Evolutionary conservation across 495 filamentous ascomycete genomes (phyloP).

Genomic region (Xylaria scruposa): DNA sequence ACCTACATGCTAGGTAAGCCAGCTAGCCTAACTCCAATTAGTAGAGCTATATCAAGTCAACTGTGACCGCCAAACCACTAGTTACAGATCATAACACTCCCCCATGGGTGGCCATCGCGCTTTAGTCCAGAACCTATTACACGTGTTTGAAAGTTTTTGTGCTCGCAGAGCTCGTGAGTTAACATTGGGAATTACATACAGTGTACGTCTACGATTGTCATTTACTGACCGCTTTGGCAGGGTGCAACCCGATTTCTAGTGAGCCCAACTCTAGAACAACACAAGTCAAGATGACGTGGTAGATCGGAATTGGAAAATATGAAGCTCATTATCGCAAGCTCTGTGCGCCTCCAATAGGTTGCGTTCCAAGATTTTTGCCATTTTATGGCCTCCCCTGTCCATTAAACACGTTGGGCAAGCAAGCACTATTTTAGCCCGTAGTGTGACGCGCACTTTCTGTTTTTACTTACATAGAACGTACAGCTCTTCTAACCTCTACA

Average conservation of each 20-base stretch:
- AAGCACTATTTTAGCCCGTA: background rate
- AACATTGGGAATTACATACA: background rate
- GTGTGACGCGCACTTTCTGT: background rate
- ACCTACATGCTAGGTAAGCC: too few species aligned
- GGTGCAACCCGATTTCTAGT: background rate
- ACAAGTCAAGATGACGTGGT: constrained; percentile 17
- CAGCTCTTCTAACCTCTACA: background rate
- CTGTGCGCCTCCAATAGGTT: background rate
- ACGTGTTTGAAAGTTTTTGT: too few species aligned
- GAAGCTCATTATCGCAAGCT: background rate
- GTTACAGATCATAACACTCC: background rate
- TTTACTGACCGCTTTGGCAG: background rate
- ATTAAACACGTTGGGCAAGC: background rate
- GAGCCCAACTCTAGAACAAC: background rate
- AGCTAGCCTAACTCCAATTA: background rate
- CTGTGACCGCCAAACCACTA: background rate
- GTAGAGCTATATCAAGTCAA: background rate
- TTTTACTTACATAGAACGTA: background rate
- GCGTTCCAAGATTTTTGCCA: constrained; percentile 9
- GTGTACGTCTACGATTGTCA: background rate
- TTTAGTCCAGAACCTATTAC: background rate
- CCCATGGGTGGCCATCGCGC: too few species aligned
- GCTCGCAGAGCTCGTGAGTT: too few species aligned
- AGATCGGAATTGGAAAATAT: background rate
- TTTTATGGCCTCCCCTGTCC: background rate